Conservation (phyloP, 192 early-diverging fungal genomes). For the Linnemannia elongata region DNA sequence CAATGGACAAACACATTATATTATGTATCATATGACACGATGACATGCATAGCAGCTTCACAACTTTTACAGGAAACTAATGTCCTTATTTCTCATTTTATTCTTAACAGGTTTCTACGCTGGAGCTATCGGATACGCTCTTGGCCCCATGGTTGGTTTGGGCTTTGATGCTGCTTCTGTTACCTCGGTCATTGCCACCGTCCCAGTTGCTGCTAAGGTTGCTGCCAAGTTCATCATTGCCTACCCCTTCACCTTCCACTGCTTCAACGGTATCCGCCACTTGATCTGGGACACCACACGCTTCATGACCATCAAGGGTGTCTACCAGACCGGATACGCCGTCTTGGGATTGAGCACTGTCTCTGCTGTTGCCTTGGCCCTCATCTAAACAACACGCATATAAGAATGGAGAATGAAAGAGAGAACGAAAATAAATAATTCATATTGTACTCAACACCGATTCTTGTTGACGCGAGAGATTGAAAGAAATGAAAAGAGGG, state of each 20-base stretch:
- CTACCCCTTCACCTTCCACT: conserved; percentile 84
- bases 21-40: neutral
- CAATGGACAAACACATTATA: neutral
- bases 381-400: conserved; percentile 58
- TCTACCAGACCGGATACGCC: conserved; percentile 85
- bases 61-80: neutral
- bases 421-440: conserved; percentile 3
- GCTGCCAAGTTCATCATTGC: conserved; percentile 80
- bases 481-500: neutral
- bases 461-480: neutral
- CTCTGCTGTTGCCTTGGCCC: conserved; percentile 66
- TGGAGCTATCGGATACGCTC: conserved; percentile 76
- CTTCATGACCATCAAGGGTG: conserved; percentile 80
- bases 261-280: conserved; percentile 90
- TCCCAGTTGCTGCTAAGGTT: conserved; percentile 78
- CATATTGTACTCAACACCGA: neutral
- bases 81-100: conserved; percentile 4
- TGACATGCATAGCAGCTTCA: neutral
- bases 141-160: conserved; percentile 71
- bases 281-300: conserved; percentile 90
- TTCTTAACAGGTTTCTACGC: conserved; percentile 68
- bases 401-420: neutral
- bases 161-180: conserved; percentile 77
- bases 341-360: conserved; percentile 76
- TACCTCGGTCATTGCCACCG: conserved; percentile 73